Evolutionary conservation across 2,329 filamentous ascomycete species (phyloP), one percentile per base, ranked within the genome.

Genomic region (Colletotrichum liaoningense): DNA sequence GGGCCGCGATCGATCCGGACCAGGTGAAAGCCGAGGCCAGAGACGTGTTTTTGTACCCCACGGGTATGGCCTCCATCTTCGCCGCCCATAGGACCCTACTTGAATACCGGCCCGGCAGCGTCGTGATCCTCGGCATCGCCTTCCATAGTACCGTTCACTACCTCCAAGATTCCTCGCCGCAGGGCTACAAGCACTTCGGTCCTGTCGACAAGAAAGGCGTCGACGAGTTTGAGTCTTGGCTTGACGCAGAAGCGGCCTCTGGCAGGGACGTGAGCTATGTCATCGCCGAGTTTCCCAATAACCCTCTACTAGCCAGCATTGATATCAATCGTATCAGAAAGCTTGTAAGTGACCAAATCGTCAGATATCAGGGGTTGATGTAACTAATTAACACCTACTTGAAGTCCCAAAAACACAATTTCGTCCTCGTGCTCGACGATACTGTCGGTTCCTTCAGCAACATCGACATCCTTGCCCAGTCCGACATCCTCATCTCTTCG

Each of bases 21-120:
- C 76, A 77, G n/a, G 67, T 75, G 63, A 75, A 75, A 60, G 78
- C 81, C 1, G 67, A n/a, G 0, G 68, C 75, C 4, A 80, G 81
- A 3, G 88, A 91, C 73, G 84, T 91, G 1, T 89, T 84, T 63
- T 80, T 91, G 24, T 90, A 87, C 76, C 84, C 85, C 5, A 87
- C 87, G 0, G 89, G 89, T 30, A 91, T 91, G 88, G 85, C 85
- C 0, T 83, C 85, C 30, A 85, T 91, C 12, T 87, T 84, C 67
- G 79, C 83, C 28, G 73, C 83, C 1, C 85, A 86, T 46, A 80
- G 81, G 54, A 79, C 82, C 2, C 76, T 89, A 11, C 72, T 80
- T 2, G 76, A 78, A 30, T 76, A 81, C 35, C 80, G 82, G 1
- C 78, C 81, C 0, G 77, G 81, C 3, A 82, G 80, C 42, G 80